Conservation (phyloP, 441 rosid species). For the Pelargonium myrrhifolium region DNA sequence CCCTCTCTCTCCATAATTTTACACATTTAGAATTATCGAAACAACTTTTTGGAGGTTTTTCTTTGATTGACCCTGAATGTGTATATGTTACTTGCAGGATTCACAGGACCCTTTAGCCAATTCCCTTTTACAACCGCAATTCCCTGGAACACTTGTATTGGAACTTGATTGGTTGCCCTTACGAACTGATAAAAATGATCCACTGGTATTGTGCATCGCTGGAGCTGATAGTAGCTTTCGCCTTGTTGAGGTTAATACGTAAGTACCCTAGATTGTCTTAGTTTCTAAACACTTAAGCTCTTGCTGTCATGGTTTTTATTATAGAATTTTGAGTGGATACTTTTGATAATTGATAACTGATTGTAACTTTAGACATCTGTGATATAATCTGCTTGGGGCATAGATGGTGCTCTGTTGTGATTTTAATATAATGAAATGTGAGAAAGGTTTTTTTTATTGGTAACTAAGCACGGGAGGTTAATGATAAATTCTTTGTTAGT, state of each 20-base stretch:
- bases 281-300: too few relatives aligned
- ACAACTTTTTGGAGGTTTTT: slow-evolving; percentile 1
- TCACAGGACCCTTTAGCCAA: slow-evolving; percentile 91
- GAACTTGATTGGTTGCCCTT: slow-evolving; percentile 95
- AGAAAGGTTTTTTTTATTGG: too few relatives aligned
- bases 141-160: slow-evolving; percentile 92
- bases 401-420: too few relatives aligned
- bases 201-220: slow-evolving; percentile 85
- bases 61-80: slow-evolving; percentile 15
- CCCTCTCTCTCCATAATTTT: background rate
- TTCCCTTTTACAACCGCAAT: slow-evolving; percentile 88
- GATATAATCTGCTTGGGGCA: too few relatives aligned
- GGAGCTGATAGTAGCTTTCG: slow-evolving; percentile 98
- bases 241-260: slow-evolving; percentile 74
- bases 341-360: too few relatives aligned
- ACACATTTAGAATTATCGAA: background rate
- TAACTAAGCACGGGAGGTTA: background rate
- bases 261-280: slow-evolving; percentile 25
- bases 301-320: too few relatives aligned
- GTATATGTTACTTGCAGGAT: slow-evolving; percentile 49
- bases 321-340: too few relatives aligned
- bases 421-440: too few relatives aligned
- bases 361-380: too few relatives aligned
- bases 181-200: slow-evolving; percentile 71
- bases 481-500: background rate